A percentile compares a stretch with the other conserved stretches of the same genome.
phyloP scores from a whole-genome alignment of 345 rosid genomes.

The Gossypium bickii region DNA sequence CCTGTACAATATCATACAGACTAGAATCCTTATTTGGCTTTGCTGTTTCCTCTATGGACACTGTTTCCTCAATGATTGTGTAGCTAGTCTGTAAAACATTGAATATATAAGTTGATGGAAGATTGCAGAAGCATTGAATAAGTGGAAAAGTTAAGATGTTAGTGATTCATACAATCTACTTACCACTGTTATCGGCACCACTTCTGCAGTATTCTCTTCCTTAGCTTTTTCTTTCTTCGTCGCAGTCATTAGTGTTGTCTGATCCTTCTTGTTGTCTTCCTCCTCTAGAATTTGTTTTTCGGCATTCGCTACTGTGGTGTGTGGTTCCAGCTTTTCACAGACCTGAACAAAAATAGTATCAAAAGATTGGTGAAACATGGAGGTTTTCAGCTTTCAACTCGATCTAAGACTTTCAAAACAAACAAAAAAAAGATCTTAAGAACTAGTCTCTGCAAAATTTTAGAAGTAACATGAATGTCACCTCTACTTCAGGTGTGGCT shows the following conservation, averaged over 20 bases:
- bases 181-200: not conserved
- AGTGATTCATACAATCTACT: not conserved
- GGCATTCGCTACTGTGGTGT: not conserved
- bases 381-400: not conserved
- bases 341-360: not conserved
- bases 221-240: not conserved
- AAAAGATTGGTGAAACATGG: not conserved
- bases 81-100: slow-evolving; percentile 22
- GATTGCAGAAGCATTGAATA: not conserved
- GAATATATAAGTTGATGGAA: not conserved
- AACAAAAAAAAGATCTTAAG: too few species aligned
- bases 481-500: too few species aligned
- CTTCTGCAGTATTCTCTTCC: not conserved
- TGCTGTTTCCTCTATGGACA: not conserved
- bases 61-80: slow-evolving; percentile 17
- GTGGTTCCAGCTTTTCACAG: not conserved
- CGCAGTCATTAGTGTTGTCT: not conserved
- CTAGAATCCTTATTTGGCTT: slow-evolving; percentile 12
- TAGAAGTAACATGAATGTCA: too few species aligned
- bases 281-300: not conserved
- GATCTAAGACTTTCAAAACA: too few species aligned
- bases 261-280: not conserved
- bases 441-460: too few species aligned
- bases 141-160: not conserved
- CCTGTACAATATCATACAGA: slow-evolving; percentile 2